Conservation (phyloP, 2,329 filamentous ascomycete genomes). For the Trichoderma koningiopsis region DNA sequence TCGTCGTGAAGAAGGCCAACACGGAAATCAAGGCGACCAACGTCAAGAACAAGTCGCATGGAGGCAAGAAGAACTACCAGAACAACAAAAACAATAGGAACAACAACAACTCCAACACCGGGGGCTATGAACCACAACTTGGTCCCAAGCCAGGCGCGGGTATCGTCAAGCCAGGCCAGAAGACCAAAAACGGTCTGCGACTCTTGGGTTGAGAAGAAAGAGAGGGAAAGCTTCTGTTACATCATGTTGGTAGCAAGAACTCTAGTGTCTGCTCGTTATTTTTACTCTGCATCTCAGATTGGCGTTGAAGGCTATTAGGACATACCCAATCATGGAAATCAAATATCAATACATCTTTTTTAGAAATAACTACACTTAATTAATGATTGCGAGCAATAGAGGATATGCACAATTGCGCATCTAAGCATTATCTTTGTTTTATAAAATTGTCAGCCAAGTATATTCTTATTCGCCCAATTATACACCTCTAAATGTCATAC, state of each 20-base stretch:
- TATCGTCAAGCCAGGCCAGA: slow-evolving; percentile 63
- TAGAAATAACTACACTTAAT: background rate
- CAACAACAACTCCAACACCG: slow-evolving; percentile 36
- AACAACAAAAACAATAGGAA: slow-evolving; percentile 35
- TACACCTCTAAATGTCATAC: slow-evolving; percentile 17
- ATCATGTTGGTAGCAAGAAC: background rate
- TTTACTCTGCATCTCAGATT: background rate
- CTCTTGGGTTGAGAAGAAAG: slow-evolving; percentile 54
- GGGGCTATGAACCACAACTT: slow-evolving; percentile 52
- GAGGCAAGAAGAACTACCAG: slow-evolving; percentile 41
- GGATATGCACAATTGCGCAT: background rate
- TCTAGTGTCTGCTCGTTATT: background rate
- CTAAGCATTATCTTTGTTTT: background rate
- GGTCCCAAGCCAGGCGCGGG: slow-evolving; percentile 55
- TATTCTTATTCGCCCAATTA: background rate
- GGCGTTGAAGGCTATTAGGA: slow-evolving; percentile 15
- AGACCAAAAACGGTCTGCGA: slow-evolving; percentile 67
- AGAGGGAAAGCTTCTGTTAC: background rate
- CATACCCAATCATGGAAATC: slow-evolving; percentile 14
- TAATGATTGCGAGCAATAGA: background rate
- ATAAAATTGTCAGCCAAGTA: background rate
- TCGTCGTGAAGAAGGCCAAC: slow-evolving; percentile 81
- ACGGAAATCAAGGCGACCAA: slow-evolving; percentile 83
- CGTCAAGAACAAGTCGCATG: slow-evolving; percentile 61
- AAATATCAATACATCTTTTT: background rate